Percentiles rank a stretch among this genome's conserved stretches.
phyloP scores from a whole-genome alignment of 2,329 filamentous ascomycete genomes.

The Penicillium sp. region DNA sequence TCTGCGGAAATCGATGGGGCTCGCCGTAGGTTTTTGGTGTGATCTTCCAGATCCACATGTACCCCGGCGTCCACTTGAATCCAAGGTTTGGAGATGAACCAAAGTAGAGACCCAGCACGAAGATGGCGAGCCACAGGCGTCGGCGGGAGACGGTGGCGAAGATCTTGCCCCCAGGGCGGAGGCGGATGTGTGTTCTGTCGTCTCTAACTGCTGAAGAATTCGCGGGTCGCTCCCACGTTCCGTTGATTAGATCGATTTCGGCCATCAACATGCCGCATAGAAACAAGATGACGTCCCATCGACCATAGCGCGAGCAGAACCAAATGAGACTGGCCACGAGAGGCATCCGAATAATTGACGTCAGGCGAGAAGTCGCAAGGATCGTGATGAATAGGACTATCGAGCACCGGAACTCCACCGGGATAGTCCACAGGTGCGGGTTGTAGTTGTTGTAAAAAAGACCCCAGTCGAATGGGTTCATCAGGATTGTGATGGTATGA shows the following conservation, averaged over 20 bases:
- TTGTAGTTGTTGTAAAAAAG: conserved; percentile 49
- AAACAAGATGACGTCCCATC: conserved; percentile 49
- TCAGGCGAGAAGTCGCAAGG: conserved; percentile 43
- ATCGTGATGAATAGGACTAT: conserved; percentile 47
- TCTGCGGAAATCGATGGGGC: conserved; percentile 49
- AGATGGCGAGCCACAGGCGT: conserved; percentile 41
- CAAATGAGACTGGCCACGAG: conserved; percentile 37
- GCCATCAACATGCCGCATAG: conserved; percentile 47
- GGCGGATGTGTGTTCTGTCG: conserved; percentile 25
- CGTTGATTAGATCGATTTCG: conserved; percentile 45
- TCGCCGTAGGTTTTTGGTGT: conserved; percentile 46
- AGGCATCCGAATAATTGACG: conserved; percentile 35
- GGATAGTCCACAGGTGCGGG: conserved; percentile 51
- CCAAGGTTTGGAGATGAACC: conserved; percentile 46
- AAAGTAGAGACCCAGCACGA: conserved; percentile 45
- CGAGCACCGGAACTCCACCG: conserved; percentile 49
- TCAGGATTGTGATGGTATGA: conserved; percentile 35
- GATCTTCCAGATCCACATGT: conserved; percentile 40
- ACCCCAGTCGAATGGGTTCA: conserved; percentile 43
- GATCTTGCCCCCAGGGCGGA: conserved; percentile 16
- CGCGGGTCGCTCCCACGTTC: conserved; percentile 35
- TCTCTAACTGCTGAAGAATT: background rate
- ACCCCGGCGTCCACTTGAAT: conserved; percentile 46
- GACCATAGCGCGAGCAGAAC: conserved; percentile 46
- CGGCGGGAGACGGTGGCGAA: conserved; percentile 30